Evolutionary conservation across 768 basidiomycete species (phyloP).

Genomic region (Chalciporus chontae): DNA sequence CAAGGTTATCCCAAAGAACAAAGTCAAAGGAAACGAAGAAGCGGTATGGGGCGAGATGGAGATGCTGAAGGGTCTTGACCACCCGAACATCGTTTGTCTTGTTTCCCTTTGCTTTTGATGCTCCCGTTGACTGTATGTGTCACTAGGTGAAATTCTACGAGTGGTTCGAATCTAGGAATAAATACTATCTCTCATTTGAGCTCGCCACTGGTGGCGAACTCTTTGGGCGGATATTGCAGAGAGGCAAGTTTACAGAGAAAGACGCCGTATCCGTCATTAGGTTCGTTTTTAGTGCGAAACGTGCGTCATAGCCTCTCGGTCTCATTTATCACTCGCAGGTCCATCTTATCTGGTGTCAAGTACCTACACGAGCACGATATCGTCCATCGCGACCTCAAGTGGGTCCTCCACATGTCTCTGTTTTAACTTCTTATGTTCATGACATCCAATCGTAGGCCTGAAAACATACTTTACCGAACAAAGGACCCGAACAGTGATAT

Average conservation of each 20-base stretch:
- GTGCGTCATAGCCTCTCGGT: background rate
- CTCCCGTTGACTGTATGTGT: background rate
- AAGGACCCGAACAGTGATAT: constrained; percentile 74
- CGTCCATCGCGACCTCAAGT: constrained; percentile 97
- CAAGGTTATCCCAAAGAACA: constrained; percentile 94
- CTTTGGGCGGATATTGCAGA: constrained; percentile 80
- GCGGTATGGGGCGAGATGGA: constrained; percentile 94
- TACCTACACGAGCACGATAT: constrained; percentile 92
- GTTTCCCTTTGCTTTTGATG: background rate
- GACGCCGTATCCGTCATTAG: constrained; percentile 79
- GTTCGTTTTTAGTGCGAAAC: constrained; percentile 37
- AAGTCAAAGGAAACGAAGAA: constrained; percentile 86
- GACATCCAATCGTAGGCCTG: constrained; percentile 53
- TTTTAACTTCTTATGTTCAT: background rate
- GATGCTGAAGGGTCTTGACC: constrained; percentile 83
- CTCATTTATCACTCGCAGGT: constrained; percentile 39
- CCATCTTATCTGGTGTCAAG: constrained; percentile 77
- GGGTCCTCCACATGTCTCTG: background rate
- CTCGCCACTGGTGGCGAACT: constrained; percentile 93
- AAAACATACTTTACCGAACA: constrained; percentile 92
- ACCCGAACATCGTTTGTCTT: constrained; percentile 79
- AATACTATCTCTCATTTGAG: constrained; percentile 95
- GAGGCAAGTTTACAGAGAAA: constrained; percentile 90
- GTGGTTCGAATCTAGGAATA: constrained; percentile 91
- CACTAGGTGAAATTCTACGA: constrained; percentile 92